Conservation (phyloP, 192 early-diverging fungal species). For the Backusella macrospora region DNA sequence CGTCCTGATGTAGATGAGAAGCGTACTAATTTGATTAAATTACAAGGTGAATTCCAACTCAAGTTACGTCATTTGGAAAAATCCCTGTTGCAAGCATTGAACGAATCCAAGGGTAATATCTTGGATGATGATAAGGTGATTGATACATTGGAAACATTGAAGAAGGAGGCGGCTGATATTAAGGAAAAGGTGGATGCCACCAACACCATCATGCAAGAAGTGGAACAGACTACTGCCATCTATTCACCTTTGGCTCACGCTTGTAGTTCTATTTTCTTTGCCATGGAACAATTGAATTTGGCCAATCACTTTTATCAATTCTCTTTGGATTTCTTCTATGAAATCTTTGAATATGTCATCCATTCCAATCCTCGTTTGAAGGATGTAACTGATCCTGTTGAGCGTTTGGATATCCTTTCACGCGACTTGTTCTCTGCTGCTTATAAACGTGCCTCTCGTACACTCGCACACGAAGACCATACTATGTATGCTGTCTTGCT, state of each 20-base stretch:
- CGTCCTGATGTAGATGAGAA: slow-evolving; percentile 94
- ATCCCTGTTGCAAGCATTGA: slow-evolving; percentile 89
- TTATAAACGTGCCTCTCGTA: slow-evolving; percentile 76
- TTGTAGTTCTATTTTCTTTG: slow-evolving; percentile 94
- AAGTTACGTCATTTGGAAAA: slow-evolving; percentile 92
- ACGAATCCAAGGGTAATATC: slow-evolving; percentile 95
- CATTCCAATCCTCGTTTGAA: slow-evolving; percentile 73
- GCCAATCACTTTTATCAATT: slow-evolving; percentile 98
- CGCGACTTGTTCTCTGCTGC: slow-evolving; percentile 84
- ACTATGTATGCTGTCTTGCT: slow-evolving; percentile 87
- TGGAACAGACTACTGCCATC: slow-evolving; percentile 86
- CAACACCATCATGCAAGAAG: slow-evolving; percentile 92
- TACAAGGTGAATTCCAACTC: slow-evolving; percentile 97
- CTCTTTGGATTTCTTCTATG: slow-evolving; percentile 94
- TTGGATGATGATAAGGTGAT: slow-evolving; percentile 97
- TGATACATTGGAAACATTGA: slow-evolving; percentile 91
- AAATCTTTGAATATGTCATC: slow-evolving; percentile 88
- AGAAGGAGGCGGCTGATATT: slow-evolving; percentile 95
- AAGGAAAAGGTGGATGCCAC: slow-evolving; percentile 92
- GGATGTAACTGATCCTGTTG: slow-evolving; percentile 63
- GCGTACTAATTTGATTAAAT: slow-evolving; percentile 87
- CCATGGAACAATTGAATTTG: slow-evolving; percentile 90
- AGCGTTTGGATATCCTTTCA: slow-evolving; percentile 75
- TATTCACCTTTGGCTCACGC: slow-evolving; percentile 92
- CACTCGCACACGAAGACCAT: slow-evolving; percentile 92